phyloP scores from a whole-genome alignment of 345 rosid genomes.

The Triadica sebifera region DNA sequence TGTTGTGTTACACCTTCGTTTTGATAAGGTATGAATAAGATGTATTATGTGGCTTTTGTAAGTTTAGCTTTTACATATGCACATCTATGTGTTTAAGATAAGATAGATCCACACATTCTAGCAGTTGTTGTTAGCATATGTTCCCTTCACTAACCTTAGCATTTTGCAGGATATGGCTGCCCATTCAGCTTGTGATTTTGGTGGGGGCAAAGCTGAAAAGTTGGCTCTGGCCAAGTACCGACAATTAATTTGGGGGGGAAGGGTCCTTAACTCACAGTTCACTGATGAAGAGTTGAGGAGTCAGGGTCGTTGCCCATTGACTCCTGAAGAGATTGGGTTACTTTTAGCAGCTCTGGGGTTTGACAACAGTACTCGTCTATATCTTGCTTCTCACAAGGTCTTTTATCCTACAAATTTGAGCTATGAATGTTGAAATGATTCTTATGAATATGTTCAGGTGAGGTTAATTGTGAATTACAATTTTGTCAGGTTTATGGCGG shows the following conservation, averaged over 20 bases:
- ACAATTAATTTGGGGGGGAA: conserved; percentile 91
- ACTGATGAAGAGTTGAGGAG: conserved; percentile 78
- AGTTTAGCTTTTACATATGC: background rate
- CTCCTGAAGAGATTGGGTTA: conserved; percentile 96
- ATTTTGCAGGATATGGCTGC: conserved; percentile 99
- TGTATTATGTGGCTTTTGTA: background rate
- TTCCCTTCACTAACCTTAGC: conserved; percentile 1
- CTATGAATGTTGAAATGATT: background rate
- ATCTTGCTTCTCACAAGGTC: conserved; percentile 96
- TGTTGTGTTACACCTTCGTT: conserved; percentile 87
- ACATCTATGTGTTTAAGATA: background rate
- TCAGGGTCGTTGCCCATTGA: conserved; percentile 95
- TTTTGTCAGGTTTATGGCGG: conserved; percentile 82
- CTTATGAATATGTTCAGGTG: background rate
- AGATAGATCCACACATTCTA: background rate
- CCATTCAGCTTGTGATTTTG: conserved; percentile 97
- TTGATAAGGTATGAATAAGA: conserved; percentile 64
- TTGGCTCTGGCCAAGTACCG: conserved; percentile 84
- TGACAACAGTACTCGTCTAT: conserved; percentile 75
- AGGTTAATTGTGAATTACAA: background rate
- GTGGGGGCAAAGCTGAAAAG: conserved; percentile 93
- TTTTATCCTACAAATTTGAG: conserved; percentile 10
- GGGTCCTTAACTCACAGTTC: conserved; percentile 87
- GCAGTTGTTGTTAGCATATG: background rate
- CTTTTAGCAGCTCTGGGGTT: conserved; percentile 86